These are phyloP conservation scores for Gamarada debralockiae DNA, from an alignment of 495 filamentous ascomycete species.

Conservation along the genomic window DNA sequence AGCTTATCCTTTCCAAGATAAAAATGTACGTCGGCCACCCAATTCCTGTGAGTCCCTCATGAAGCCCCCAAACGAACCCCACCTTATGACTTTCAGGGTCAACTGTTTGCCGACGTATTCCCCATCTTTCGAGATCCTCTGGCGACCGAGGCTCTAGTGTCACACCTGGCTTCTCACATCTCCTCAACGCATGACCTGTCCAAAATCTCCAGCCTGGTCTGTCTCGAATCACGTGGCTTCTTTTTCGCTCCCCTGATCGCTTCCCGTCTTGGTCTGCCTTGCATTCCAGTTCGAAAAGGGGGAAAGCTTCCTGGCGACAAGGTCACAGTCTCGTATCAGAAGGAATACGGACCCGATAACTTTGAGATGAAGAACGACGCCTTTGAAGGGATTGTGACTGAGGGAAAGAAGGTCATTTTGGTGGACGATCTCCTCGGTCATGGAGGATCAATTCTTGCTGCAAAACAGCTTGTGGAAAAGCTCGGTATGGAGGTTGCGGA, in stretches of 20 bases:
- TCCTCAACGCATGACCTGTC: conserved; percentile 1
- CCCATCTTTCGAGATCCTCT: conserved; percentile 15
- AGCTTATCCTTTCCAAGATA: neutral
- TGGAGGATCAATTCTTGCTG: conserved; percentile 15
- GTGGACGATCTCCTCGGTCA: conserved; percentile 19
- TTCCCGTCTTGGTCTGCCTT: conserved; percentile 8
- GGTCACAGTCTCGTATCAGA: conserved; percentile 3
- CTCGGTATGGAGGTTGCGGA: conserved; percentile 16
- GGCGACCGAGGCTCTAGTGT: conserved; percentile 15
- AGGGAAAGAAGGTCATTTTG: conserved; percentile 15
- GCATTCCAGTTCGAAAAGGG: conserved; percentile 14
- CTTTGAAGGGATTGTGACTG: conserved; percentile 13
- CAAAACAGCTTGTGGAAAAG: conserved; percentile 9
- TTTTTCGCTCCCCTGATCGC: conserved; percentile 16
- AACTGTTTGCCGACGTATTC: conserved; percentile 19
- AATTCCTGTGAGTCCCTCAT: neutral
- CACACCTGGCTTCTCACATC: conserved; percentile 12
- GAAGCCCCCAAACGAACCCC: too few species aligned
- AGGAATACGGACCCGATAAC: conserved; percentile 14
- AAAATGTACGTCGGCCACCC: neutral
- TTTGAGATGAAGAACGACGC: conserved; percentile 23
- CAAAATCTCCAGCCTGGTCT: conserved; percentile 11
- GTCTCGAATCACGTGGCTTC: conserved; percentile 18
- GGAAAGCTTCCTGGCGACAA: conserved; percentile 14
- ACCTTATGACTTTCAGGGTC: too few species aligned